Evolutionary conservation across 129 eudicot genomes (phyloP).

Genomic region (Glebionis coronaria): DNA sequence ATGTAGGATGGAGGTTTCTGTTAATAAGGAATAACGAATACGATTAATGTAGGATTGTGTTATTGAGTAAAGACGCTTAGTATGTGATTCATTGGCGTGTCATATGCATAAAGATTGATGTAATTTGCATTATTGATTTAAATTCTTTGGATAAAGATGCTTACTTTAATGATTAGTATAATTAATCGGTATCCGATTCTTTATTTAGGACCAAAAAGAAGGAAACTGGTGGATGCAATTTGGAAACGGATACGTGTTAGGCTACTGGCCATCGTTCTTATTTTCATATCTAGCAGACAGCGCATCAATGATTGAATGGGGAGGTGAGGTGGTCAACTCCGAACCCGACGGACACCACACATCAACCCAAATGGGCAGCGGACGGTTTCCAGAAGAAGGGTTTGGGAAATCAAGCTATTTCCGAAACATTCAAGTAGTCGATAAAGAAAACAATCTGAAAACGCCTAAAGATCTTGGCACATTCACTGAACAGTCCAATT

Average conservation of each 20-base stretch:
- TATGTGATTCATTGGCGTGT: not conserved
- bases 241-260: slow-evolving; percentile 72
- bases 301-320: slow-evolving; percentile 95
- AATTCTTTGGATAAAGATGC: slow-evolving; percentile 1
- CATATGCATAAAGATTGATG: slow-evolving; percentile 6
- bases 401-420: slow-evolving; percentile 82
- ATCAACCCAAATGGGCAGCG: slow-evolving; percentile 93
- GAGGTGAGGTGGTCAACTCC: slow-evolving; percentile 82
- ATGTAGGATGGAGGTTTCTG: not conserved
- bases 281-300: slow-evolving; percentile 73
- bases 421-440: slow-evolving; percentile 82
- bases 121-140: not conserved
- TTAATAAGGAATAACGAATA: too few species aligned
- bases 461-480: slow-evolving; percentile 77
- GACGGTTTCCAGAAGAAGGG: slow-evolving; percentile 87
- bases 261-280: slow-evolving; percentile 87
- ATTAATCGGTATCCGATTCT: slow-evolving; percentile 8
- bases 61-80: not conserved
- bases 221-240: slow-evolving; percentile 99
- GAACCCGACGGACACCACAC: slow-evolving; percentile 80
- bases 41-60: not conserved
- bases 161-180: slow-evolving; percentile 10
- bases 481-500: slow-evolving; percentile 83
- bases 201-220: slow-evolving; percentile 73
- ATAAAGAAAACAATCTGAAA: slow-evolving; percentile 70